phyloP scores from a whole-genome alignment of 192 early-diverging fungal species.

The Gigaspora rosea region DNA sequence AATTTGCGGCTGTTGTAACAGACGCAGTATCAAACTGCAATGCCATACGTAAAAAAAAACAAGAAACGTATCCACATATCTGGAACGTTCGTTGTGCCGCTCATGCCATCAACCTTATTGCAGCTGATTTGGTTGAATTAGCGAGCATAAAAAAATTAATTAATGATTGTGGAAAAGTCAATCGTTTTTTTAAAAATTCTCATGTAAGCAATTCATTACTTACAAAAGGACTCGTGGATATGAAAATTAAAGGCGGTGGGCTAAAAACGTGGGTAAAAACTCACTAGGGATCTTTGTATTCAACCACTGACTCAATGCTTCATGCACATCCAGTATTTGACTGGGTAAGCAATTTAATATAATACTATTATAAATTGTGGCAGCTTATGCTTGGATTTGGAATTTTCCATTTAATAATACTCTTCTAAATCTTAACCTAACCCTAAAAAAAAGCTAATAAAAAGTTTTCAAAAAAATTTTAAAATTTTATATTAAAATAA shows the following conservation, averaged over 20 bases:
- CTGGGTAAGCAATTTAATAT: neutral
- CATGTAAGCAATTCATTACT: neutral
- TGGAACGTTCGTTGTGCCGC: neutral
- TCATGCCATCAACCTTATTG: neutral
- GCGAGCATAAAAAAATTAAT: neutral
- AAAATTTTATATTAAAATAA: no score
- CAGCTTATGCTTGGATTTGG: no score
- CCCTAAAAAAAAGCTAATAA: no score
- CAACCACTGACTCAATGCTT: neutral
- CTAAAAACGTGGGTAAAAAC: neutral
- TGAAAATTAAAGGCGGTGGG: neutral
- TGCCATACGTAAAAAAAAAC: neutral
- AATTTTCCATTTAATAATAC: no score
- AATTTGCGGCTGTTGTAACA: neutral
- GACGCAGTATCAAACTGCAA: neutral
- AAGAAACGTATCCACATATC: neutral
- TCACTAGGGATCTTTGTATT: neutral
- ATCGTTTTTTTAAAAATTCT: neutral
- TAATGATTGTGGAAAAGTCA: conserved; percentile 1
- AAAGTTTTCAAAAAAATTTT: no score
- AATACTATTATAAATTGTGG: no score
- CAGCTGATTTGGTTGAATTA: neutral
- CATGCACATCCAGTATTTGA: neutral
- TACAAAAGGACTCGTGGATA: neutral
- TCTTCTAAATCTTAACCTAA: no score